Evolutionary conservation across 768 basidiomycete species (phyloP), one percentile per base, ranked within the genome.

Genomic region (Dioszegia crocea): DNA sequence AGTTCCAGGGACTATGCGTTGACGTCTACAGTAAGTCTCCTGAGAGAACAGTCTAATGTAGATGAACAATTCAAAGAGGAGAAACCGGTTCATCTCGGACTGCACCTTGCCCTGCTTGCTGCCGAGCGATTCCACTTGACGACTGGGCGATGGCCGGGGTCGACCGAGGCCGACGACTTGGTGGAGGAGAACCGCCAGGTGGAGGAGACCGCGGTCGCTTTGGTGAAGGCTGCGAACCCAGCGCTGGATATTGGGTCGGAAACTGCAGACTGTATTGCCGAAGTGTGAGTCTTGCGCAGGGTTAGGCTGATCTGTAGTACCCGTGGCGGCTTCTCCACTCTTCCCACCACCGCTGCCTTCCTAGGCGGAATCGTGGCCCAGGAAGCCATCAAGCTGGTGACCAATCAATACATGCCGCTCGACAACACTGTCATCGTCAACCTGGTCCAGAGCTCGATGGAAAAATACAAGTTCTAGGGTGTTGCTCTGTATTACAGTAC

Each of bases 361-460:
- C 80, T 97, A 0, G 96, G 96, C 1, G 96, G 96, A 2, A 77
- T 98, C 33, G 87, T 97, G 19, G 91, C 93, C 24, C 96, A 99
- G 67, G 96, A 99, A 74, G 85, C 86, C 5, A 98, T 98, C 82
- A 98, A 99, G 82, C 82, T 98, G 78, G 87, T 94, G 68, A 99
- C 94, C 57, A 86, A 85, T 68, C 96, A 99, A 77, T 99, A 99
- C 73, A 83, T 93, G 14, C 93, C 96, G 8, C 83, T 94, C 48
- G 84, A 87, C 61, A 89, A 90, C 14, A 87, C 86, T 64, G 89
- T 88, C 66, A 81, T 90, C 23, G 80, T 94, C 47, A 92, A 98
- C 78, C 82, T 96, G 30, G 72, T 81, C 60, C 70, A 76, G 61
- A 77, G 77, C 50, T 65, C 68, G 52, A 73, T 74, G 19, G 73